These are phyloP conservation scores for Santalum album DNA, from an alignment of 164 flowering plant species.

Conservation along the genomic window DNA sequence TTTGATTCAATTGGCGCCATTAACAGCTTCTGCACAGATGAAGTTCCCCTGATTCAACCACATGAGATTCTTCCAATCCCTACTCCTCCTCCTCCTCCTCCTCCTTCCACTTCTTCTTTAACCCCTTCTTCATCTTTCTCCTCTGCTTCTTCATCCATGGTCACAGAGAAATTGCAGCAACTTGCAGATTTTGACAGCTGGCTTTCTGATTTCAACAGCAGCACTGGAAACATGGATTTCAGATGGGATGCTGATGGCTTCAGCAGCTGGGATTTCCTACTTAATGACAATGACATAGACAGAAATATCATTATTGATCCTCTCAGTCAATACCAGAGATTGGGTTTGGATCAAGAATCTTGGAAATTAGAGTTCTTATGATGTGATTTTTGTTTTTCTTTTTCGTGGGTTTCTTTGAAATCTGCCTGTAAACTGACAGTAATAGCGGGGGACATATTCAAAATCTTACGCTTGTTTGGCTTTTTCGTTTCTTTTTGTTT, in stretches of 20 bases:
- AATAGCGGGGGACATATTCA: too few species aligned
- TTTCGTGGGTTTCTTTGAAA: not conserved
- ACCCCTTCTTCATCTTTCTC: constrained; percentile 22
- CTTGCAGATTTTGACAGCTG: constrained; percentile 31
- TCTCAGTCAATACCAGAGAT: constrained; percentile 18
- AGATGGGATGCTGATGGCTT: constrained; percentile 38
- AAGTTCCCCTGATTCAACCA: constrained; percentile 55
- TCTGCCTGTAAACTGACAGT: too few species aligned
- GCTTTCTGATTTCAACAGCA: constrained; percentile 16
- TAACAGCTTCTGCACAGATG: constrained; percentile 49
- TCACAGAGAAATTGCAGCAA: constrained; percentile 16
- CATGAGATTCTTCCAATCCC: constrained; percentile 36
- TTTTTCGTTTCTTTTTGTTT: too few species aligned
- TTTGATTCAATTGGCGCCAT: constrained; percentile 14
- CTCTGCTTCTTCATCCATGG: constrained; percentile 12
- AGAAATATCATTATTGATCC: constrained; percentile 12
- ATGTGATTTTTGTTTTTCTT: not conserved
- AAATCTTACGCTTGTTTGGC: too few species aligned
- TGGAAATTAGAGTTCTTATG: constrained; percentile 36
- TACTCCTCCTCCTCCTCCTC: constrained; percentile 18
- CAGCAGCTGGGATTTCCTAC: constrained; percentile 38
- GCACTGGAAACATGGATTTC: constrained; percentile 14
- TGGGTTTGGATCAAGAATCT: constrained; percentile 30
- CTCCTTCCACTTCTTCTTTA: constrained; percentile 19
- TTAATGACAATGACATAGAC: constrained; percentile 20